Base-by-base conservation (phyloP, 2,329 filamentous ascomycete genomes). In the Trichoderma sp. region DNA sequence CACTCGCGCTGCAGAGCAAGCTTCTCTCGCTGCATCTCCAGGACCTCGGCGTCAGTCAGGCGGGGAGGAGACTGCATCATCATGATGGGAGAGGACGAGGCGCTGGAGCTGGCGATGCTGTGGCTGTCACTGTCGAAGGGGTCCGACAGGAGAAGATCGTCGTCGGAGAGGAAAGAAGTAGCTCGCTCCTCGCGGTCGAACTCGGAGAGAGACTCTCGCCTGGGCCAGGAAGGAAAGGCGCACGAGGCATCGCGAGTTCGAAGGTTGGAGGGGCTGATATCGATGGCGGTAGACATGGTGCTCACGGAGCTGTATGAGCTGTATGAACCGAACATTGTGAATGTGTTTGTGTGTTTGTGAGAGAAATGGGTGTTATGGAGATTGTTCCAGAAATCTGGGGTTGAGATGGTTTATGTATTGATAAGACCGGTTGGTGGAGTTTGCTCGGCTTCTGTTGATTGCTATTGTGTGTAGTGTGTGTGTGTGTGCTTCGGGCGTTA, bases 101-200 rank as follows among this genome's bases (percentile, higher is more conserved):
- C 80, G 81, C 85, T 85, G 63, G 87, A 84, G 80, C 86, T 87
- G 79, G 84, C 86, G 69, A 87, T 83, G 82, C 86, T 88, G 82
- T 82, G 84, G 76, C 83, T 79, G 79, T 89, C 87, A 79, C 90
- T 87, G 78, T 89, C 87, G 74, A 87, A 86, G 78, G 85, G 83
- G 78, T 87, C 86, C 81, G 85, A 81, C 75, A 88, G 86, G 82
- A 90, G 88, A 74, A 92, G 88, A 79, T 92, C 91, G 83, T 92
- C 91, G 84, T 92, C 91, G 59, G 90, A 91, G 77, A 92, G 86
- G 82, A 87, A 91, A 0, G 89, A 89, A 3, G 88, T 88, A 21
- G 89, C 87, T 76, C 87, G 86, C 78, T 85, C 83, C 76, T 83
- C 82, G 72, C 81, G 80, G 78, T 84, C 82, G 72, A 83, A 83